A percentile compares a stretch with the other conserved stretches of the same genome.
These are phyloP conservation scores for Wickerhamomyces alni DNA, from an alignment of 805 yeast genomes.

Conservation along the genomic window DNA sequence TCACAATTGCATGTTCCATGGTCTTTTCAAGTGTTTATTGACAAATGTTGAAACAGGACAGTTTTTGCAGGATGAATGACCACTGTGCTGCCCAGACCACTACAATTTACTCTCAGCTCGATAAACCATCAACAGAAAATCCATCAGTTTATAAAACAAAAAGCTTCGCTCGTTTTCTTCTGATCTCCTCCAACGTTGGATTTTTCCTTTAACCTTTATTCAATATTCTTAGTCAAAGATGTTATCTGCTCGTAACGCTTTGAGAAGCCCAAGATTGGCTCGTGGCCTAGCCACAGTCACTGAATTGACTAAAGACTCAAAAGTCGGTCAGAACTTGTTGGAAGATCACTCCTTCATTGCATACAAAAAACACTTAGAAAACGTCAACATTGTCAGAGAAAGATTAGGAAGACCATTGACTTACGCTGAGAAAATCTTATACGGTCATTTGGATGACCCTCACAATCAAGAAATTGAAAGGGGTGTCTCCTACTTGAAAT, in stretches of 20 bases:
- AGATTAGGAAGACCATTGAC: constrained; percentile 87
- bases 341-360: constrained; percentile 83
- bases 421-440: constrained; percentile 90
- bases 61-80: neutral
- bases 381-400: constrained; percentile 75
- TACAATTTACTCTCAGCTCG: neutral
- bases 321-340: constrained; percentile 74
- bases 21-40: neutral
- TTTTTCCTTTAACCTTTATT: neutral
- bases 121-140: neutral
- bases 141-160: neutral
- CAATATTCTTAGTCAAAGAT: neutral
- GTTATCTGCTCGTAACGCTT: constrained; percentile 11
- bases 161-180: neutral
- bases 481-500: constrained; percentile 86
- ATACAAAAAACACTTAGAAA: constrained; percentile 87
- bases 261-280: constrained; percentile 14
- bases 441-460: constrained; percentile 93
- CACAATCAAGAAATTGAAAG: constrained; percentile 79
- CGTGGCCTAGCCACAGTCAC: constrained; percentile 38
- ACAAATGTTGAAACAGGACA: neutral
- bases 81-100: neutral
- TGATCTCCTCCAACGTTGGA: neutral
- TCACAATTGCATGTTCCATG: neutral
- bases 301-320: constrained; percentile 53